Base-by-base conservation (phyloP, 1,284 basidiomycete genomes). In the Rhodotorula sp. region DNA sequence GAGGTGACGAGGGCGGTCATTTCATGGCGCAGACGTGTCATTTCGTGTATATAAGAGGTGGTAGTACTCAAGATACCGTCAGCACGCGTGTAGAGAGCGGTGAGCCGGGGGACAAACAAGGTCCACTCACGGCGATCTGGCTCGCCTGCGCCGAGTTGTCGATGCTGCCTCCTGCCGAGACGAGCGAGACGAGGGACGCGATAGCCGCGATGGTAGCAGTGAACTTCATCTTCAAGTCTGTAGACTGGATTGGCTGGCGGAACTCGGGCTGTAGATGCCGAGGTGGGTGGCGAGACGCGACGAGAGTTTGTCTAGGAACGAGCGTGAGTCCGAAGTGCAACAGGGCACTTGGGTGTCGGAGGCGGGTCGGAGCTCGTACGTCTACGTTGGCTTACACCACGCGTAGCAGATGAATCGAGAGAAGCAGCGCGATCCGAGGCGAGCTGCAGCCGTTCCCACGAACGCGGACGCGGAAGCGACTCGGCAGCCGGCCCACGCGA, bases 111-210 rank as follows among this genome's bases (percentile, higher is more conserved):
- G 22, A n/a, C 15, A 20, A 33, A 37, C 12, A 24, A 42, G 2
- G 15, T 14, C 30, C 2, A 64, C 69, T 44, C n/a, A 71, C 69
- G 59, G 57, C 55, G 22, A 71, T 37, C 18, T 53, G 30, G 6
- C 59, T 60, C 0, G 69, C 69, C 51, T 65, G 59, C 8, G 33
- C 60, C 3, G 66, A 46, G 66, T 71, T 71, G 69, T 71, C 69
- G 60, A 71, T 59, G 62, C 37, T 65, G 4, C 69, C 69, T 42
- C 69, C 69, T 2, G 69, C 69, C n/a, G 29, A 57, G n/a, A 33
- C 69, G 49, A 60, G 7, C 22, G 66, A 55, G 22, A 48, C 55
- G 49, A 71, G 26, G 2, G 62, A 56, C 14, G 57, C 63, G 26
- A 68, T 29, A 2, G 66, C 33, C 46, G 62, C n/a, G 20, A 60